Conservation (phyloP, 805 yeast genomes). For the Candida boleticola region DNA sequence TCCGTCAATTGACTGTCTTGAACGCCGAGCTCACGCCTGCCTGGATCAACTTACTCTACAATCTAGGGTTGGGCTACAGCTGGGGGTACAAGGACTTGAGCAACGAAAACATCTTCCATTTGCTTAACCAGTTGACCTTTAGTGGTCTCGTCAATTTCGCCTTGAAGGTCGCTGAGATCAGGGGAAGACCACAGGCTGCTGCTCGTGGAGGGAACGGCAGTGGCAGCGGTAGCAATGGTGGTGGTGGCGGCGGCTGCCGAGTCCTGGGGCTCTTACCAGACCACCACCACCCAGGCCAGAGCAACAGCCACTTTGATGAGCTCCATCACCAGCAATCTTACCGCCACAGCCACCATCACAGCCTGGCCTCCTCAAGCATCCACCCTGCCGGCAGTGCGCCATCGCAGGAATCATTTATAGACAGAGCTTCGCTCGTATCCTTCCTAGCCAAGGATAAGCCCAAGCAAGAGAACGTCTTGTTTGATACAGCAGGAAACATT, state of each 20-base stretch:
- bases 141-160: conserved; percentile 34
- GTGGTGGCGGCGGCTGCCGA: neutral
- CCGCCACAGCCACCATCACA: neutral
- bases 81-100: conserved; percentile 44
- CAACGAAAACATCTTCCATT: conserved; percentile 33
- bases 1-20: conserved; percentile 40
- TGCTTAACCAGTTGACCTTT: conserved; percentile 40
- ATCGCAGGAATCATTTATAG: conserved; percentile 6
- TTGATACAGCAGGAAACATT: conserved; percentile 6
- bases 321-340: neutral
- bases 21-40: conserved; percentile 38
- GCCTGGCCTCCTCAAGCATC: neutral
- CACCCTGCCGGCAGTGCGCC: neutral
- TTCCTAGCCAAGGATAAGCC: neutral
- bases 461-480: conserved; percentile 3
- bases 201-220: conserved; percentile 2
- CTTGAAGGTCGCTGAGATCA: conserved; percentile 30
- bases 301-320: neutral
- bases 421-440: conserved; percentile 5
- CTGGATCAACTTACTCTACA: conserved; percentile 51
- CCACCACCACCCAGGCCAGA: too few relatives aligned
- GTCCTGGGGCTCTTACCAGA: too few relatives aligned
- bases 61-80: conserved; percentile 45
- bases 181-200: conserved; percentile 16
- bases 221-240: neutral